Base-by-base conservation (phyloP, 306 rosid species). In the Quercus cerris region DNA sequence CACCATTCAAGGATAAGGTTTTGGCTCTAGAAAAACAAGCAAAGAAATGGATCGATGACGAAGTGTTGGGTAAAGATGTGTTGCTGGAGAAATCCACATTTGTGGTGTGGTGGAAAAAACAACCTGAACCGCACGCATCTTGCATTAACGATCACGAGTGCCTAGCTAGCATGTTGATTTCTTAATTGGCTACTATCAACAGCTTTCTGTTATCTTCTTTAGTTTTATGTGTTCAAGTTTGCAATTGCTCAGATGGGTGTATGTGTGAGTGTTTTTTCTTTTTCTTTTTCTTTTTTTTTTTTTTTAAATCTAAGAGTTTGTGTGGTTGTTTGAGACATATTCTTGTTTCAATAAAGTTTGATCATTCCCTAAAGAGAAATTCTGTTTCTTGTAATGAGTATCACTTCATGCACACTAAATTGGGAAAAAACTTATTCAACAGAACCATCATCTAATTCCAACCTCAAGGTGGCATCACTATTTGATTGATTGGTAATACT, bases 51-150 rank as follows among this genome's bases (percentile, higher is more conserved):
- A n/a, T 5, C 66, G 6, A 55, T 0, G 5, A 23, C 0, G 0
- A 22, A 1, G 77, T 7, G 57, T 44, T 87, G 1, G 79, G 56
- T 28, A 81, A 52, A 59, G 91, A 91, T 31, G 88, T 88, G 33
- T 81, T 94, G 67, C 22, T 82, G 18, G 38, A 55, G 72, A 84
- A 78, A 2, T 86, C 98, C 20, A 87, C 85, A 20, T 85, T 91
- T 44, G 31, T 70, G 23, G 75, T 58, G 70, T 86, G 89, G 87
- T 88, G 91, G 91, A 81, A 80, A 2, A 22, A 7, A 23, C 93
- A 92, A 5, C 89, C 89, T 18, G 17, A 20, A 4, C 56, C 81
- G 6, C 84, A 85, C 56, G 31, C 15, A n/a, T 82, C 88, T 28
- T 62, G 79, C 77, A 76, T 85, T 3, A 15, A 31, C 0, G 6